A percentile compares a stretch with the other conserved stretches of the same genome.
phyloP scores from a whole-genome alignment of 73 alveolate species.

The Paramecium tetraurelia region DNA sequence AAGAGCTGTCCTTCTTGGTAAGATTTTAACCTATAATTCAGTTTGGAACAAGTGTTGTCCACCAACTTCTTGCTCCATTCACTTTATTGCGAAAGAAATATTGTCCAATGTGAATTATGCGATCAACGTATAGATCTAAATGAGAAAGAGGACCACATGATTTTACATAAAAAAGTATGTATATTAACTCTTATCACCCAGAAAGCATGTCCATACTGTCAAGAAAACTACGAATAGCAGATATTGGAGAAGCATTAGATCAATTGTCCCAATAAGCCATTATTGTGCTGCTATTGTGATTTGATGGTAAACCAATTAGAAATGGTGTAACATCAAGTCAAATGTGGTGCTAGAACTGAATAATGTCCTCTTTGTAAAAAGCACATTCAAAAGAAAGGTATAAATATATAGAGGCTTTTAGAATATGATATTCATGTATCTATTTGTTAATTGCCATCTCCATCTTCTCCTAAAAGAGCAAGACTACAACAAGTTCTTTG shows the following conservation, averaged over 20 bases:
- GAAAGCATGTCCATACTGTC: neutral
- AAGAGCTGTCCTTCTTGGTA: constrained; percentile 21
- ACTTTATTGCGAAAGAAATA: constrained; percentile 25
- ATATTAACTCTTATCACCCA: neutral
- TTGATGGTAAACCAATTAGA: neutral
- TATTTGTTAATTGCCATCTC: neutral
- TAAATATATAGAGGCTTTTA: neutral
- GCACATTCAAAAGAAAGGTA: neutral
- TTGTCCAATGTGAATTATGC: neutral
- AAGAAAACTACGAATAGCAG: neutral
- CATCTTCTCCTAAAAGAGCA: neutral
- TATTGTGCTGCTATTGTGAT: neutral
- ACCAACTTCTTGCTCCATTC: neutral
- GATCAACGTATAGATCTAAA: neutral
- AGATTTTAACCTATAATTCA: neutral
- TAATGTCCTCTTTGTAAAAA: neutral
- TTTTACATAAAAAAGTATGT: neutral
- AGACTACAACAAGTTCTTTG: neutral
- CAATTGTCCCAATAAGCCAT: neutral
- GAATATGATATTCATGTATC: neutral
- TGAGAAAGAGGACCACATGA: neutral
- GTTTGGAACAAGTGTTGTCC: neutral
- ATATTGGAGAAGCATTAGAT: neutral
- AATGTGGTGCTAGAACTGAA: constrained; percentile 36
- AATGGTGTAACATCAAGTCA: neutral